phyloP scores from a whole-genome alignment of 2,329 filamentous ascomycete genomes.

The Aspergillus sp. region DNA sequence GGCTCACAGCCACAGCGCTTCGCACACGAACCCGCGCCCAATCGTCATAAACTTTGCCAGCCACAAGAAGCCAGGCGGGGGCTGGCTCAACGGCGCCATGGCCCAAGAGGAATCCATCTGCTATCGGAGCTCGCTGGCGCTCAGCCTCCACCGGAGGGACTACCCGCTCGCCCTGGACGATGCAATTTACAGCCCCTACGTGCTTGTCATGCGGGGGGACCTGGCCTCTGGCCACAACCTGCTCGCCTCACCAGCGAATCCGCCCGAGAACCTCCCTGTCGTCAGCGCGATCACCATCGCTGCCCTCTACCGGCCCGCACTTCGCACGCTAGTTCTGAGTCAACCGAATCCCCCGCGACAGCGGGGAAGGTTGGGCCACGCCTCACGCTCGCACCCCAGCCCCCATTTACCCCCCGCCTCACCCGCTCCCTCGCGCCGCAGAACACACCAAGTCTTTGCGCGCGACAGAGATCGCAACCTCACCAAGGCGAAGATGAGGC shows the following conservation, averaged over 20 bases:
- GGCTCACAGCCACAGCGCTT: background rate
- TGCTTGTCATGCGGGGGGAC: background rate
- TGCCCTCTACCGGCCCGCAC: background rate
- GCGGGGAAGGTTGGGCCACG: no score
- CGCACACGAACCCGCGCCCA: background rate
- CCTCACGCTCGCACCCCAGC: background rate
- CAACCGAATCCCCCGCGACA: background rate
- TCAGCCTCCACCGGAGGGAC: background rate
- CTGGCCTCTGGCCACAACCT: background rate
- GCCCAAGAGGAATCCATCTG: background rate
- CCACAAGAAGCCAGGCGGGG: background rate
- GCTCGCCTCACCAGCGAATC: background rate
- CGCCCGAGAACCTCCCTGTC: background rate
- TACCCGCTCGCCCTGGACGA: background rate
- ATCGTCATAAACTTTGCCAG: background rate
- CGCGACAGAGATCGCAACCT: background rate
- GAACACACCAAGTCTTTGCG: background rate
- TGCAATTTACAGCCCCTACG: background rate
- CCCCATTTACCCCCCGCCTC: background rate
- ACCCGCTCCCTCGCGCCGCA: background rate
- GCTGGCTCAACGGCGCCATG: background rate
- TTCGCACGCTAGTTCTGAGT: background rate
- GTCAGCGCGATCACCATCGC: background rate
- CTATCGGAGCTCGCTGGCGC: background rate
- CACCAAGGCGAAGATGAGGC: background rate